Percentiles rank a stretch among this genome's conserved stretches.
phyloP scores from a whole-genome alignment of 2,329 filamentous ascomycete species.

The Coniochaeta prunicola region DNA sequence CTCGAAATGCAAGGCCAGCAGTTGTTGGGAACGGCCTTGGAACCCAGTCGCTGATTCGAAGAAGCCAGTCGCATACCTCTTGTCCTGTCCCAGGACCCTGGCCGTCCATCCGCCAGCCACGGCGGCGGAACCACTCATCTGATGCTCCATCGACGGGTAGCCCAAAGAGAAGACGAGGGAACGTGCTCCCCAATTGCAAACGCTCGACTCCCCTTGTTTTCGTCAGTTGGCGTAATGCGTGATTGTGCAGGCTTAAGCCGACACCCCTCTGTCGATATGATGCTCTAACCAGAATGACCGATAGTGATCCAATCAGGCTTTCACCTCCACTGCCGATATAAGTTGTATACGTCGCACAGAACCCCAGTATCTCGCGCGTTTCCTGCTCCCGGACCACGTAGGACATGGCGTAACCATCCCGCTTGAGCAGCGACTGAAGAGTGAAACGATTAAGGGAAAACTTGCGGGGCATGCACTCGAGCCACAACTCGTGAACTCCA shows the following conservation, averaged over 20 bases:
- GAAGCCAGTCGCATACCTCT: constrained; percentile 45
- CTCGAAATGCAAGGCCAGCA: constrained; percentile 33
- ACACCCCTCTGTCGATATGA: constrained; percentile 41
- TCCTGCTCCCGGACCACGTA: constrained; percentile 45
- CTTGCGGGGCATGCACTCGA: constrained; percentile 31
- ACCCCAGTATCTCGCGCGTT: constrained; percentile 39
- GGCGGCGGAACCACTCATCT: constrained; percentile 45
- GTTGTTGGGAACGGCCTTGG: constrained; percentile 25
- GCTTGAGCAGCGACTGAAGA: constrained; percentile 39
- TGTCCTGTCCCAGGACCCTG: constrained; percentile 38
- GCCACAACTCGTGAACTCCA: constrained; percentile 37
- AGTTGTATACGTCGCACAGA: constrained; percentile 54
- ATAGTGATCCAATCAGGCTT: constrained; percentile 47
- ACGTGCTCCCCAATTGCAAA: constrained; percentile 50
- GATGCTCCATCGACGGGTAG: constrained; percentile 34
- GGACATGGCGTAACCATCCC: constrained; percentile 50
- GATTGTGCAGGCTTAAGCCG: constrained; percentile 43
- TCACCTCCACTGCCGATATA: constrained; percentile 46
- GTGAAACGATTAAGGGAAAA: constrained; percentile 36
- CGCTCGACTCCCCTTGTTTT: constrained; percentile 44
- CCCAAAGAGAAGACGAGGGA: constrained; percentile 50
- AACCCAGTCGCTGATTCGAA: constrained; percentile 43
- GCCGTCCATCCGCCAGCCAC: constrained; percentile 44
- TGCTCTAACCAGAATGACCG: constrained; percentile 43
- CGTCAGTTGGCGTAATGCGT: constrained; percentile 40